Percentiles rank a stretch among this genome's conserved stretches.
phyloP scores from a whole-genome alignment of 495 filamentous ascomycete genomes.

The Neurospora tetraspora region DNA sequence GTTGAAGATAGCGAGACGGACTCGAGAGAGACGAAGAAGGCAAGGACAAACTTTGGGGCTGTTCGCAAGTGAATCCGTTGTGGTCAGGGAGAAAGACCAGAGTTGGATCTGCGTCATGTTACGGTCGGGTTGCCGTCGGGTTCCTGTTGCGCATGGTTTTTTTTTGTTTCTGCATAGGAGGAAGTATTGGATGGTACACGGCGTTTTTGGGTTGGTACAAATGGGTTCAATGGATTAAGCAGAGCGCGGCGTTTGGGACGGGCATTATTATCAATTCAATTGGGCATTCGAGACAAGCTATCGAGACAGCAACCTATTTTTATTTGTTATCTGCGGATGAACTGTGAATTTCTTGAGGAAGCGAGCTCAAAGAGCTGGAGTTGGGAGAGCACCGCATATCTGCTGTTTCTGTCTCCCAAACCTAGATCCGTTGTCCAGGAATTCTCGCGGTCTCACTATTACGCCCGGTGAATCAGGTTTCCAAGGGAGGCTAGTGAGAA shows the following conservation, averaged over 20 bases:
- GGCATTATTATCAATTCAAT: neutral
- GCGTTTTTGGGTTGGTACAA: constrained; percentile 1
- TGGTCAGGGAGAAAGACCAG: neutral
- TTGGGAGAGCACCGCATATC: neutral
- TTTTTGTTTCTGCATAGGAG: neutral
- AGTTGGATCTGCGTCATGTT: neutral
- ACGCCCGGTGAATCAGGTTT: neutral
- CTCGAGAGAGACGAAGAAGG: constrained; percentile 37
- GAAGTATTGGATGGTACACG: constrained; percentile 1
- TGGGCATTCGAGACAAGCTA: neutral
- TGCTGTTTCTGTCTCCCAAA: neutral
- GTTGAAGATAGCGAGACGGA: constrained; percentile 45
- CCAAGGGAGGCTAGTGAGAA: neutral
- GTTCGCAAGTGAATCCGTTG: constrained; percentile 30
- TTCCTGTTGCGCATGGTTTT: neutral
- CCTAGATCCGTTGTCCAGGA: neutral
- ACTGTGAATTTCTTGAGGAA: neutral
- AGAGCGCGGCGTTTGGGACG: neutral
- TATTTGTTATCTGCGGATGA: neutral
- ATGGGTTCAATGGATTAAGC: neutral
- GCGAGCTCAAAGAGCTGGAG: neutral
- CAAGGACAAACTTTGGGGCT: constrained; percentile 41
- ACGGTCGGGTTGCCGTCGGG: neutral
- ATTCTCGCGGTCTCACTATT: neutral
- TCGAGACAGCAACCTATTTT: neutral